phyloP scores from a whole-genome alignment of 2,329 filamentous ascomycete genomes.

The Polychaeton citri region DNA sequence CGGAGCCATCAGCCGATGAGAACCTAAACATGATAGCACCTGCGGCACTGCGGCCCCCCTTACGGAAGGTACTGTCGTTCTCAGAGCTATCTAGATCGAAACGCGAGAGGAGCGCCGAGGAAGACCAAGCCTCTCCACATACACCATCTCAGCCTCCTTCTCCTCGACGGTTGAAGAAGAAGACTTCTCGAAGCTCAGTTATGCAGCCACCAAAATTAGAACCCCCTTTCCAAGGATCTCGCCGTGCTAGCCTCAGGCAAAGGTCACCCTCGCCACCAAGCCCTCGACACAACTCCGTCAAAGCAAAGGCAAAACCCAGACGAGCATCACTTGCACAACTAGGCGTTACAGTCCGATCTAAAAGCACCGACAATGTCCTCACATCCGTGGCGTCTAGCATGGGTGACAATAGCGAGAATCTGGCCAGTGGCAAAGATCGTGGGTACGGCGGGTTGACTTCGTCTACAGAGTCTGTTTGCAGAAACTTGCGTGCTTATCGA shows the following conservation, averaged over 20 bases:
- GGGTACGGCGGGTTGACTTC: conserved; percentile 36
- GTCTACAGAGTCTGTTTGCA: conserved; percentile 45
- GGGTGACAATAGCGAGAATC: conserved; percentile 2
- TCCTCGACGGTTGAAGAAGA: conserved; percentile 40
- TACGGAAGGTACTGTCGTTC: conserved; percentile 76
- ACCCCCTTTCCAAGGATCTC: conserved; percentile 19
- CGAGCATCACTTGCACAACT: conserved; percentile 9
- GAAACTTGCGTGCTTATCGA: conserved; percentile 44
- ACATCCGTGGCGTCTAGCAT: conserved; percentile 1
- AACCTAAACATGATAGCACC: conserved; percentile 1
- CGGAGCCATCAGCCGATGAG: not conserved
- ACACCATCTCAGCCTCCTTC: conserved; percentile 33
- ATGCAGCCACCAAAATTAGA: conserved; percentile 32
- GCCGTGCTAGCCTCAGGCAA: conserved; percentile 15
- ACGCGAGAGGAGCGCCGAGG: conserved; percentile 28
- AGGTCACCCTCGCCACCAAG: conserved; percentile 31
- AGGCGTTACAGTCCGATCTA: conserved; percentile 36
- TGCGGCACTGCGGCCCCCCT: conserved; percentile 51
- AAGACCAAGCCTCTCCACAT: conserved; percentile 28
- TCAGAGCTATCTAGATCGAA: conserved; percentile 73
- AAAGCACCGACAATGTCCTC: conserved; percentile 24
- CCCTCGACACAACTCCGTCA: conserved; percentile 6
- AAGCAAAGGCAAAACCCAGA: not conserved
- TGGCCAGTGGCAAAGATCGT: conserved; percentile 14
- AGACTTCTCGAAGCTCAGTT: conserved; percentile 39